Base-by-base conservation (phyloP, 306 rosid genomes). In the Spatholobus suberectus region DNA sequence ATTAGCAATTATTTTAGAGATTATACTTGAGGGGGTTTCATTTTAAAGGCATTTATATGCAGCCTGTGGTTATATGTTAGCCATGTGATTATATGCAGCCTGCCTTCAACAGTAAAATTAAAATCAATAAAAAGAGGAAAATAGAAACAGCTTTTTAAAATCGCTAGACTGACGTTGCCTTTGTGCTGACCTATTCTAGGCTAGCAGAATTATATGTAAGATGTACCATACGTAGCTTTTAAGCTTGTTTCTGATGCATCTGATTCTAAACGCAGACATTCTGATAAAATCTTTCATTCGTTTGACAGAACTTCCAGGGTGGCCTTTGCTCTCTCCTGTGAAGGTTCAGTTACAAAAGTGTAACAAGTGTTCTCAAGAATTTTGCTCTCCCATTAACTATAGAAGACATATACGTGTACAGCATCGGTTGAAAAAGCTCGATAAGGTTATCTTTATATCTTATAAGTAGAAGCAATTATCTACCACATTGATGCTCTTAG, bases 341-440 rank as follows among this genome's bases (percentile, higher is more conserved):
- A 96, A 93, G 82, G 85, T 90, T 80, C 99, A 92, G 87, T 75
- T 94, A 90, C 91, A 88, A 80, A 96, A 96, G 89, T 96, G 99
- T 55, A 90, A 92, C 62, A 96, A 94, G 88, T 96, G 99, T 83
- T 83, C 97, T 37, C 88, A 66, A 79, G 98, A 96, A 83, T 96
- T 92, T 86, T 91, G 89, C 83, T 96, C 99, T 32, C 80, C 92
- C 77, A 91, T 96, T 83, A 96, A 92, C 89, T 88, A 92, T 83
- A 89, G 98, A 90, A 92, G 99, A 58, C 99, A 96, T 84, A 84
- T 82, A 29, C 96, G 98, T 8, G 92, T 87, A 80, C 88, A 90
- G 75, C 98, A 91, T 83, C 94, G 98, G 58, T 76, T 89, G 90
- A 96, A 94, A 86, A 96, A 85, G 83, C 94, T 83, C 85, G 98